These are phyloP conservation scores for Quercus engelmannii DNA, from an alignment of 306 rosid species.

Conservation along the genomic window DNA sequence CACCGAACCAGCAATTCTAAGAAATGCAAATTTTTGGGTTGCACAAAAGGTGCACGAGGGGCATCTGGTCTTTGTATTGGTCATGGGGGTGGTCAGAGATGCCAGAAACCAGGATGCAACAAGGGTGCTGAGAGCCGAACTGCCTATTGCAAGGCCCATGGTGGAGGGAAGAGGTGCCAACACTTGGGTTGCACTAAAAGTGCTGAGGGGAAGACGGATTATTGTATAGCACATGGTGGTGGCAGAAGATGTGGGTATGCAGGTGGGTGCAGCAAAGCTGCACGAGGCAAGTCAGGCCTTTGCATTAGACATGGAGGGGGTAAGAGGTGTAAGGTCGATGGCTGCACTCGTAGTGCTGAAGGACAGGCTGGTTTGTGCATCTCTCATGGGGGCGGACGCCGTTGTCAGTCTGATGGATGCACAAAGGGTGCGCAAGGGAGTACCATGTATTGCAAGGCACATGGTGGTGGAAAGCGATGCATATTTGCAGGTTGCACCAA, in stretches of 20 bases:
- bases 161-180: slow-evolving; percentile 95
- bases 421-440: slow-evolving; percentile 96
- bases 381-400: slow-evolving; percentile 98
- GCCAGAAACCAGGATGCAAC: slow-evolving; percentile 94
- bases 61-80: slow-evolving; percentile 97
- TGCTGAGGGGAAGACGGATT: slow-evolving; percentile 96
- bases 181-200: slow-evolving; percentile 96
- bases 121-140: slow-evolving; percentile 98
- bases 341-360: slow-evolving; percentile 93
- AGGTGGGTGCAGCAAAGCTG: slow-evolving; percentile 86
- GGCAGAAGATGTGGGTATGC: slow-evolving; percentile 77
- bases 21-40: slow-evolving; percentile 70
- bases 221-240: slow-evolving; percentile 97
- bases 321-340: slow-evolving; percentile 76
- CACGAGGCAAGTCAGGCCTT: slow-evolving; percentile 95
- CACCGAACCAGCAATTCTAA: slow-evolving; percentile 51
- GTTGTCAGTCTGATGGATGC: slow-evolving; percentile 66
- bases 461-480: slow-evolving; percentile 99
- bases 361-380: slow-evolving; percentile 97
- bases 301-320: slow-evolving; percentile 99
- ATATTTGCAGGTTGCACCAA: slow-evolving; percentile 79
- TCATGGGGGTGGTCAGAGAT: slow-evolving; percentile 99
- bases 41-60: slow-evolving; percentile 89
- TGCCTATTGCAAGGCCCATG: slow-evolving; percentile 96
- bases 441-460: slow-evolving; percentile 95